These are phyloP conservation scores for Nevesoporus exiguus DNA, from an alignment of 768 basidiomycete species.

Conservation along the genomic window DNA sequence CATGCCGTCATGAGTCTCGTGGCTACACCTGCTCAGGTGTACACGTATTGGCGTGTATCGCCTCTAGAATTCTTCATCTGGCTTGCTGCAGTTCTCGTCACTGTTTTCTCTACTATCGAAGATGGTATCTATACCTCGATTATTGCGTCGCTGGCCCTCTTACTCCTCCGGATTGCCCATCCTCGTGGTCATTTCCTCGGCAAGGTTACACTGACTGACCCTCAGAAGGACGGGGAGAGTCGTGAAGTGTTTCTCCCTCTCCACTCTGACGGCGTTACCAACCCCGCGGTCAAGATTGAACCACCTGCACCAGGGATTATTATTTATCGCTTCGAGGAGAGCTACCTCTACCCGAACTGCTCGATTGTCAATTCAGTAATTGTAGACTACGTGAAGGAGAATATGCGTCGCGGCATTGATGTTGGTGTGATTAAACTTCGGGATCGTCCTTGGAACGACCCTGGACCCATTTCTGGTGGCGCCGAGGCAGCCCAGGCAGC, in stretches of 20 bases:
- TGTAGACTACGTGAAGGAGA: constrained; percentile 75
- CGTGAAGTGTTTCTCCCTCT: constrained; percentile 89
- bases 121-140: constrained; percentile 90
- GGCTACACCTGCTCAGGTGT: constrained; percentile 76
- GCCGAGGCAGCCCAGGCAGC: constrained; percentile 44
- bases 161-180: constrained; percentile 82
- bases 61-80: constrained; percentile 93
- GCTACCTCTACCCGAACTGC: constrained; percentile 81
- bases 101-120: constrained; percentile 94
- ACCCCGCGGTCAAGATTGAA: constrained; percentile 66
- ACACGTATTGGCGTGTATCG: constrained; percentile 89
- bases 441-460: constrained; percentile 94
- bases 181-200: constrained; percentile 92
- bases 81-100: constrained; percentile 81
- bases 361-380: constrained; percentile 65
- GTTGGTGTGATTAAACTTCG: constrained; percentile 53
- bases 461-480: constrained; percentile 58
- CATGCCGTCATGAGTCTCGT: constrained; percentile 89
- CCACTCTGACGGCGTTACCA: constrained; percentile 53
- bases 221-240: constrained; percentile 31
- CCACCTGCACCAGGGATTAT: constrained; percentile 84
- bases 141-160: constrained; percentile 68
- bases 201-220: constrained; percentile 57
- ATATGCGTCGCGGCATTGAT: constrained; percentile 75
- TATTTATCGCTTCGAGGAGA: constrained; percentile 90